Conservation (phyloP, 352 stramenopile genomes). For the Achlya hypogyna region DNA sequence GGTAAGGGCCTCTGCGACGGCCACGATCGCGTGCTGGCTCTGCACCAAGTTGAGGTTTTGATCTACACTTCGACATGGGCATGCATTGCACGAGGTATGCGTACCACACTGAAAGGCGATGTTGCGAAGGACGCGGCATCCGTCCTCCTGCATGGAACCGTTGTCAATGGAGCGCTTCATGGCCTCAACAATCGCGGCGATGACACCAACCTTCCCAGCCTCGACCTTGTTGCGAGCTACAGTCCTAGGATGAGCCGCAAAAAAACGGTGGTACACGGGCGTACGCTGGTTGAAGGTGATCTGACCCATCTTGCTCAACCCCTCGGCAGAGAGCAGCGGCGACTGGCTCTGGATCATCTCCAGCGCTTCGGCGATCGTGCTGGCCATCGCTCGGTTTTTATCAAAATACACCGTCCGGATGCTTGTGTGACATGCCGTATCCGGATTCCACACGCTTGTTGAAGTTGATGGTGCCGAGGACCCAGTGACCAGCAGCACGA, state of each 20-base stretch:
- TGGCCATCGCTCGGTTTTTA: not conserved
- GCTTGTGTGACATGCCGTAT: not conserved
- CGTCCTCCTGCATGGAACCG: conserved; percentile 49
- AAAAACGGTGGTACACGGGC: not conserved
- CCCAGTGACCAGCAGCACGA: too few species aligned
- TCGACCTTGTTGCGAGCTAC: conserved; percentile 59
- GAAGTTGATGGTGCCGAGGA: not conserved
- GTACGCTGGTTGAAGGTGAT: conserved; percentile 72
- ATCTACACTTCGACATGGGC: conserved; percentile 23
- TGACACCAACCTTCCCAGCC: conserved; percentile 41
- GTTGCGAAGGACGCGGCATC: conserved; percentile 70
- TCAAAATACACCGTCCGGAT: not conserved
- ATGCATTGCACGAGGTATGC: not conserved
- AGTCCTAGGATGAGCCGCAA: not conserved
- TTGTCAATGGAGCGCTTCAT: conserved; percentile 61
- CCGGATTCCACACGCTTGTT: not conserved
- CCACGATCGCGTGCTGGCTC: conserved; percentile 50
- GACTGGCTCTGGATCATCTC: conserved; percentile 45
- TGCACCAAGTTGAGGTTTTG: conserved; percentile 50
- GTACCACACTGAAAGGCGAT: conserved; percentile 56
- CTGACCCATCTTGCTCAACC: conserved; percentile 61
- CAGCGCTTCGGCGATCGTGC: conserved; percentile 47
- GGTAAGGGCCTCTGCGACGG: conserved; percentile 54
- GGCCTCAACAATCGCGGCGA: conserved; percentile 45
- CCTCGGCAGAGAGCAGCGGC: conserved; percentile 42